A percentile compares a stretch with the other conserved stretches of the same genome.
These are phyloP conservation scores for Podaxis sp. DNA, from an alignment of 768 basidiomycete species.

Conservation along the genomic window DNA sequence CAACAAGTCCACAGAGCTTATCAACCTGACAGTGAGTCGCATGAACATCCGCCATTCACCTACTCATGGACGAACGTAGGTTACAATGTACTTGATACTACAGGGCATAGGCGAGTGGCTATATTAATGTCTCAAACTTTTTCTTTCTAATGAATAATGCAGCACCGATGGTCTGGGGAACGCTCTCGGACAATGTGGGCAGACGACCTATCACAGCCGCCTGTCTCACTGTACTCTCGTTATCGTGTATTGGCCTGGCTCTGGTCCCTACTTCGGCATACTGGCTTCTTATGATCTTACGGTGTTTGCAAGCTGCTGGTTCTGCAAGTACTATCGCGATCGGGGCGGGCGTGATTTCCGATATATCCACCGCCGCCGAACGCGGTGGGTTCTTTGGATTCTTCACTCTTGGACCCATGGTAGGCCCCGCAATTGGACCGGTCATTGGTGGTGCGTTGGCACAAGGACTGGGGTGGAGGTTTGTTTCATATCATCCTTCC, in stretches of 20 bases:
- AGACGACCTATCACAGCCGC: slow-evolving; percentile 61
- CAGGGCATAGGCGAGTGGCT: slow-evolving; percentile 55
- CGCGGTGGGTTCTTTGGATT: slow-evolving; percentile 74
- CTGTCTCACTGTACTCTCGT: slow-evolving; percentile 61
- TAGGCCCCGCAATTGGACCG: slow-evolving; percentile 63
- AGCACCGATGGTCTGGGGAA: slow-evolving; percentile 74
- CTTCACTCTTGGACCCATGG: slow-evolving; percentile 66
- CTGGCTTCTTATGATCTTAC: slow-evolving; percentile 79
- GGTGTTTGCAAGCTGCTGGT: slow-evolving; percentile 77
- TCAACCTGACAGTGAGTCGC: slow-evolving; percentile 66
- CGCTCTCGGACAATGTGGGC: slow-evolving; percentile 65
- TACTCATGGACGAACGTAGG: slow-evolving; percentile 25
- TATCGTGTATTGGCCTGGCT: slow-evolving; percentile 65
- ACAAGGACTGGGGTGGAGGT: slow-evolving; percentile 66
- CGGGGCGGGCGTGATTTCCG: slow-evolving; percentile 77
- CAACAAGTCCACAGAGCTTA: slow-evolving; percentile 63
- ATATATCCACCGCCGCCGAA: slow-evolving; percentile 73
- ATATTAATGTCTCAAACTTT: not conserved
- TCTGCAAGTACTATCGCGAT: slow-evolving; percentile 79
- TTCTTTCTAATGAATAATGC: slow-evolving; percentile 10
- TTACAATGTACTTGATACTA: slow-evolving; percentile 71
- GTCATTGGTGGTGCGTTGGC: slow-evolving; percentile 61
- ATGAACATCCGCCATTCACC: not conserved
- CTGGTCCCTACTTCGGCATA: slow-evolving; percentile 56
- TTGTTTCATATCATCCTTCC: slow-evolving; percentile 13